Evolutionary conservation across 2,329 filamentous ascomycete species (phyloP).

Genomic region (Penicillium palitans): DNA sequence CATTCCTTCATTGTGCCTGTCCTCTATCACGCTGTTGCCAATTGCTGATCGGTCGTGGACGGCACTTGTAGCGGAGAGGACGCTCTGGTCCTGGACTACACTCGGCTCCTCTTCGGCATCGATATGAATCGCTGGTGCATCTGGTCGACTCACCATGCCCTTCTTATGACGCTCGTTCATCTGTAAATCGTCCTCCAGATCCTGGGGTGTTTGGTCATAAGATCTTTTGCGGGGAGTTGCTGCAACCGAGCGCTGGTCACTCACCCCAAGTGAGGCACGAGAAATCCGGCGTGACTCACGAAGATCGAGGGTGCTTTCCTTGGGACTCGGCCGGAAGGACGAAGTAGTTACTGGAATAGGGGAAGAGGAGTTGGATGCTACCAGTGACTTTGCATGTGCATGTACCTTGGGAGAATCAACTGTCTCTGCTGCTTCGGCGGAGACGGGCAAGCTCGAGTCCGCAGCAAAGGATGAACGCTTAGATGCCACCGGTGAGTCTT

Average conservation of each 20-base stretch:
- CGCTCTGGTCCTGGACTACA: slow-evolving; percentile 22
- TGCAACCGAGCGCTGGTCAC: slow-evolving; percentile 4
- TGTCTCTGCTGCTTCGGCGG: slow-evolving; percentile 13
- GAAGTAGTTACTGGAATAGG: slow-evolving; percentile 3
- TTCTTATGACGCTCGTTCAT: slow-evolving; percentile 31
- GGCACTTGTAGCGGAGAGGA: slow-evolving; percentile 14
- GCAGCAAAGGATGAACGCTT: slow-evolving; percentile 5
- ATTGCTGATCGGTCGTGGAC: slow-evolving; percentile 24
- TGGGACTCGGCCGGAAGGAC: background rate
- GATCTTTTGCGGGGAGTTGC: slow-evolving; percentile 27
- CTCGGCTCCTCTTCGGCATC: slow-evolving; percentile 32
- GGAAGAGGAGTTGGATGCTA: slow-evolving; percentile 4
- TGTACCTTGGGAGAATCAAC: background rate
- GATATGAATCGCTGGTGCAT: slow-evolving; percentile 27
- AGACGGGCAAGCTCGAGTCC: slow-evolving; percentile 34
- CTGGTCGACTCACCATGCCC: slow-evolving; percentile 25
- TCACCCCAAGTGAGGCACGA: slow-evolving; percentile 16
- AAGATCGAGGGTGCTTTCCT: slow-evolving; percentile 14
- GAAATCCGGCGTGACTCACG: slow-evolving; percentile 19
- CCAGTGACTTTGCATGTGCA: background rate
- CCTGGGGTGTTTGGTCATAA: slow-evolving; percentile 25
- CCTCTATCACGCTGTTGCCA: slow-evolving; percentile 40
- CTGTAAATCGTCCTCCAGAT: slow-evolving; percentile 17
- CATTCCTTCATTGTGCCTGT: slow-evolving; percentile 44
- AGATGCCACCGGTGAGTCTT: background rate